Conservation (phyloP, 129 eudicot genomes). For the Pittosporum tobira region DNA sequence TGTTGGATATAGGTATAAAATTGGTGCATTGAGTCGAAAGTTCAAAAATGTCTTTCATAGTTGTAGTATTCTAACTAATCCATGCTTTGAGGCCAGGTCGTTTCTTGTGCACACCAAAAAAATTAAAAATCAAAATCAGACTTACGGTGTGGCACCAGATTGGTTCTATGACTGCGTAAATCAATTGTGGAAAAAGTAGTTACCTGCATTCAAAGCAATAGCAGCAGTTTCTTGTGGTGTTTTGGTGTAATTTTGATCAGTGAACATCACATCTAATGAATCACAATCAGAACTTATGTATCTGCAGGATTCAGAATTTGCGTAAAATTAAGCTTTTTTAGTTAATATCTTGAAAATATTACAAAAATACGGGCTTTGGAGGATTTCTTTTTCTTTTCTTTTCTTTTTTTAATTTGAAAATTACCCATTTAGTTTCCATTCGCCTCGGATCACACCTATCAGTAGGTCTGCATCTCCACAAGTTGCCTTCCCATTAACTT, state of each 20-base stretch:
- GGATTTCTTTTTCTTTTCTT: too few species aligned
- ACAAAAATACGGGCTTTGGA: background rate
- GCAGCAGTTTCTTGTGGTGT: slow-evolving; percentile 82
- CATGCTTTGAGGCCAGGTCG: too few species aligned
- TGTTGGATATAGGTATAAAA: background rate
- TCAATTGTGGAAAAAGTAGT: background rate
- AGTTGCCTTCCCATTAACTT: slow-evolving; percentile 86
- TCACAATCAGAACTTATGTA: slow-evolving; percentile 92
- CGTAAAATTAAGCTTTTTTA: background rate
- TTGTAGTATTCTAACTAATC: background rate
- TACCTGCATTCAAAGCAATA: slow-evolving; percentile 57
- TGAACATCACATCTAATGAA: slow-evolving; percentile 60
- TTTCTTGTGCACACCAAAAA: too few species aligned
- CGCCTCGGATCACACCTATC: slow-evolving; percentile 73
- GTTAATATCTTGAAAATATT: background rate
- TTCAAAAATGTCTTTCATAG: too few species aligned
- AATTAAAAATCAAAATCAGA: background rate
- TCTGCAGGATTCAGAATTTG: slow-evolving; percentile 27
- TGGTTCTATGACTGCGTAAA: background rate
- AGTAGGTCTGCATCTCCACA: slow-evolving; percentile 84
- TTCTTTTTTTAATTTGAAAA: background rate
- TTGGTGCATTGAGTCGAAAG: background rate
- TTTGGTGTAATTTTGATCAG: slow-evolving; percentile 59
- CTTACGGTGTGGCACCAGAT: too few species aligned
- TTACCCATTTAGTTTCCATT: slow-evolving; percentile 94